Percentiles rank a stretch among this genome's conserved stretches.
Conservation (phyloP, 805 yeast genomes). For the Nakazawaea sp. region DNA sequence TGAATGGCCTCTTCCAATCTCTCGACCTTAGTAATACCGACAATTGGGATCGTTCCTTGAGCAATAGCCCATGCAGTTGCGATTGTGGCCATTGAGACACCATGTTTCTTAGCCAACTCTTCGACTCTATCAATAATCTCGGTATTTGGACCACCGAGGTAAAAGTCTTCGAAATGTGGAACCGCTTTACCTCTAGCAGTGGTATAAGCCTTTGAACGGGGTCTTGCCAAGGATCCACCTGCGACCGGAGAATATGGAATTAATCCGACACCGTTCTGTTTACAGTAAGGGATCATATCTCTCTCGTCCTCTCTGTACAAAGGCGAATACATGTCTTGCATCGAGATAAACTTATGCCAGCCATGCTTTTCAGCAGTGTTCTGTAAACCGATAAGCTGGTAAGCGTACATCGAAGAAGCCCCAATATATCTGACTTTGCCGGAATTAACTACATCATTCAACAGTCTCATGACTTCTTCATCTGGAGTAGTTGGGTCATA, state of each 20-base stretch:
- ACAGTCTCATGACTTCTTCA: slow-evolving; percentile 48
- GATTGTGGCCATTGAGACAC: slow-evolving; percentile 45
- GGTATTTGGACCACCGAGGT: slow-evolving; percentile 19
- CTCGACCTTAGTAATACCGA: slow-evolving; percentile 41
- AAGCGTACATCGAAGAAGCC: slow-evolving; percentile 52
- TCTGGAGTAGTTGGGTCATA: slow-evolving; percentile 39
- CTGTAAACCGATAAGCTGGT: slow-evolving; percentile 48
- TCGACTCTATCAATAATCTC: slow-evolving; percentile 46
- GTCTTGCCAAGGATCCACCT: slow-evolving; percentile 29
- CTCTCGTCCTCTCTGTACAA: slow-evolving; percentile 56
- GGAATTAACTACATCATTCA: slow-evolving; percentile 39
- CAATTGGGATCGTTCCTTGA: slow-evolving; percentile 49
- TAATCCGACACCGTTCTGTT: slow-evolving; percentile 43
- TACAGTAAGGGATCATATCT: slow-evolving; percentile 50
- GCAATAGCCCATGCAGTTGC: slow-evolving; percentile 46
- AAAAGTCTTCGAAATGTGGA: slow-evolving; percentile 9
- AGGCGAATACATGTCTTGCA: slow-evolving; percentile 52
- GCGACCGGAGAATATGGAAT: slow-evolving; percentile 61
- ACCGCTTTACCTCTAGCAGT: background rate
- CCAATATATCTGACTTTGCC: slow-evolving; percentile 51
- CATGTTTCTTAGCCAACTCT: slow-evolving; percentile 38
- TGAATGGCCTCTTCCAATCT: slow-evolving; percentile 46
- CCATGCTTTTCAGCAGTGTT: slow-evolving; percentile 45
- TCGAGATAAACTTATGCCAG: slow-evolving; percentile 50
- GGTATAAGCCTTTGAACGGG: background rate